Evolutionary conservation across 2,329 filamentous ascomycete genomes (phyloP).

Genomic region (Triangularia setosa): DNA sequence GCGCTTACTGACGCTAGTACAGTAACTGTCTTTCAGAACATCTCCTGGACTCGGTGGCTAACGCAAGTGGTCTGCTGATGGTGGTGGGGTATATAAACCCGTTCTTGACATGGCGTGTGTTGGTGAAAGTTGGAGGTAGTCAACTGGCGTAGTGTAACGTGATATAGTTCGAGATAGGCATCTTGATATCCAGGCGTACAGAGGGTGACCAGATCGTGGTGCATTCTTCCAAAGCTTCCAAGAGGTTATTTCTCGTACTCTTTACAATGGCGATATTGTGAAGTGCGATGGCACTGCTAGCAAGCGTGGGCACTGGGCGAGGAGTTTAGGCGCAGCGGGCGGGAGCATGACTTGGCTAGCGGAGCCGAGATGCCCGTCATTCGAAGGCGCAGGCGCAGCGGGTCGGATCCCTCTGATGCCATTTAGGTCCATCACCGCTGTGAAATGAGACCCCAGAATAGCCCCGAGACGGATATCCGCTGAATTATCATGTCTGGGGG

Average conservation of each 20-base stretch:
- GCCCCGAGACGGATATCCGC: constrained; percentile 14
- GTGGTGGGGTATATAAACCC: background rate
- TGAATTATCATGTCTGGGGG: background rate
- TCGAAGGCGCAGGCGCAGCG: constrained; percentile 18
- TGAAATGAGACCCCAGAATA: constrained; percentile 19
- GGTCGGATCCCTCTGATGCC: constrained; percentile 18
- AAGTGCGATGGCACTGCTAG: too few relatives aligned
- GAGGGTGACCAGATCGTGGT: background rate
- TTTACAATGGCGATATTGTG: too few relatives aligned
- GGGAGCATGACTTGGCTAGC: constrained; percentile 5
- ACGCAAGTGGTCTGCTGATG: background rate
- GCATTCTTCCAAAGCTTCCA: too few relatives aligned
- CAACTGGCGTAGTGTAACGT: background rate
- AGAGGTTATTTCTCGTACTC: too few relatives aligned
- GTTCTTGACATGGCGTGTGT: background rate
- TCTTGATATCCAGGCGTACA: background rate
- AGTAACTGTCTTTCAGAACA: background rate
- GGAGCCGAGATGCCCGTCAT: constrained; percentile 24
- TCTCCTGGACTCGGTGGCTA: background rate
- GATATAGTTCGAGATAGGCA: background rate
- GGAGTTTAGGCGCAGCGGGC: background rate
- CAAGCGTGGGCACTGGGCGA: constrained; percentile 1
- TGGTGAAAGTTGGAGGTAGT: too few relatives aligned
- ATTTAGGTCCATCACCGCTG: constrained; percentile 9
- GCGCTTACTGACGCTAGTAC: background rate